Evolutionary conservation across 805 yeast species (phyloP).

Genomic region (Hanseniaspora nectarophila): DNA sequence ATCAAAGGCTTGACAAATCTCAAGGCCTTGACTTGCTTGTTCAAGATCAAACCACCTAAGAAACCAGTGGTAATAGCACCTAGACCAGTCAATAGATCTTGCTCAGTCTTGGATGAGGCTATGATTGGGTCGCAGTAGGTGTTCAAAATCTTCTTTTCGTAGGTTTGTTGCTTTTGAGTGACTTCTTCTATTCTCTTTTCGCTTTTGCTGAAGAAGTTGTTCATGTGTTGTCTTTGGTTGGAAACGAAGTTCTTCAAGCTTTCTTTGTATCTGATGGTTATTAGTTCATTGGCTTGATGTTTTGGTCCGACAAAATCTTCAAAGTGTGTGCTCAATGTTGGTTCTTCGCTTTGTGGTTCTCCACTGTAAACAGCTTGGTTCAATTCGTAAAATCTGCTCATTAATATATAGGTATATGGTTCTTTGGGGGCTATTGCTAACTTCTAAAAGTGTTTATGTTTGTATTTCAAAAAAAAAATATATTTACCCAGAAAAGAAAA

Average conservation of each 20-base stretch:
- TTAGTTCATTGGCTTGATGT: neutral
- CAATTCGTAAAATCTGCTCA: slow-evolving; percentile 9
- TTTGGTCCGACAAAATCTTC: slow-evolving; percentile 1
- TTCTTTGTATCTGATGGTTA: slow-evolving; percentile 6
- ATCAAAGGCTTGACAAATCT: slow-evolving; percentile 35
- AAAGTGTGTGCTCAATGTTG: neutral
- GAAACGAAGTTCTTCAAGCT: slow-evolving; percentile 14
- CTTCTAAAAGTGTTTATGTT: neutral
- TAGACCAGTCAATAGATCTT: slow-evolving; percentile 48
- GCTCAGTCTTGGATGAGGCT: slow-evolving; percentile 38
- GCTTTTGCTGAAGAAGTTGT: slow-evolving; percentile 17
- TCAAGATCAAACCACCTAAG: slow-evolving; percentile 47
- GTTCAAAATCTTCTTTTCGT: slow-evolving; percentile 41
- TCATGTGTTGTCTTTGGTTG: slow-evolving; percentile 18
- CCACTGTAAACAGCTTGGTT: neutral
- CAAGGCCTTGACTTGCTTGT: slow-evolving; percentile 39
- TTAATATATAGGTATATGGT: no score
- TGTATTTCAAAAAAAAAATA: no score
- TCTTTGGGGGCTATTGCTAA: no score
- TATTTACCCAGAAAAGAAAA: neutral
- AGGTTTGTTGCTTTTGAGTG: slow-evolving; percentile 34
- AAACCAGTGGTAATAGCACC: slow-evolving; percentile 44
- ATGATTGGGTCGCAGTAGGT: slow-evolving; percentile 28
- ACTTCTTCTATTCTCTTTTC: slow-evolving; percentile 32
- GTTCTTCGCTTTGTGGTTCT: neutral